Base-by-base conservation (phyloP, 176 grass and related monocot species). In the Bothriochloa decipiens region DNA sequence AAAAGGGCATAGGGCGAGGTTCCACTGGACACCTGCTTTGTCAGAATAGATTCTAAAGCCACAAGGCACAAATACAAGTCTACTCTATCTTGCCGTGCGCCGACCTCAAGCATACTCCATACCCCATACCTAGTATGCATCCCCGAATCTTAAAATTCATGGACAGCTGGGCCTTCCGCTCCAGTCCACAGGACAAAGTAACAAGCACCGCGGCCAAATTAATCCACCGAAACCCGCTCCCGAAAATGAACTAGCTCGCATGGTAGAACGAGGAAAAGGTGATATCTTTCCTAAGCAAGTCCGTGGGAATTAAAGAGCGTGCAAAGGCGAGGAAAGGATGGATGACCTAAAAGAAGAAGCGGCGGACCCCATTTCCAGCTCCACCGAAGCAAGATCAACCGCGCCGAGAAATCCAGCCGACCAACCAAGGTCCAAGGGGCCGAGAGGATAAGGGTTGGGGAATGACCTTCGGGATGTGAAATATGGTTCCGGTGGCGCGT, bases 11-110 rank as follows among this genome's bases (percentile, higher is more conserved):
- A 57, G 20, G 1, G 4, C 40, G 26, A 79, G 37, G 47, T n/a
- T 46, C 75, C 68, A 80, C 61, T 69, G 28, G 33, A 47, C 46
- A 47, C 12, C 43, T 32, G 46, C 69, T 27, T 75, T 50, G 27
- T 13, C 60, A 74, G 76, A 89, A 80, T 62, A 89, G 49, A 85
- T 85, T 80, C 87, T 39, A 81, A 88, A 53, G 4, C 3, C 43
- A 43, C 33, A 58, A 20, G 18, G 42, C 42, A 45, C 42, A 45
- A 45, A 3, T 11, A 45, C 42, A 46, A 2, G 43, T 3, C 29
- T 32, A 32, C 29, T 32, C 29, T 32, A 32, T 32, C 43, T 46
- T 46, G 43, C 43, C 43, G 11, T 32, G 29, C 29, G 29, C 29
- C 29, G 29, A 32, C 29, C 29, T 32, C 29, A 32, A 46, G 43